A percentile compares a stretch with the other conserved stretches of the same genome.
These are phyloP conservation scores for Helichrysum umbraculigerum DNA, from an alignment of 129 eudicot genomes.

Conservation along the genomic window DNA sequence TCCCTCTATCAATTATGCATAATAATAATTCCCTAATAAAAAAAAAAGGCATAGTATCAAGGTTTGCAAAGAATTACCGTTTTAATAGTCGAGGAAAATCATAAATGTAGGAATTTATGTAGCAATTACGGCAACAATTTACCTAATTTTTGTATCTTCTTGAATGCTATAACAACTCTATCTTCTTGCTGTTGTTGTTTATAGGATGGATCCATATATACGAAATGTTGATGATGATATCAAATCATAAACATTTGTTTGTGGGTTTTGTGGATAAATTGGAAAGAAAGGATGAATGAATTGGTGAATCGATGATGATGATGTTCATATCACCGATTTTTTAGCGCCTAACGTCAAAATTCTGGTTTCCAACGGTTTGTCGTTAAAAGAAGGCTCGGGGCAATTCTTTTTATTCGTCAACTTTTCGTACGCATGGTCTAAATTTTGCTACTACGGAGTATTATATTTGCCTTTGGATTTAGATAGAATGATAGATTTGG, in stretches of 20 bases:
- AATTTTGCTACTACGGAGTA: background rate
- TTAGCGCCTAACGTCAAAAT: conserved; percentile 23
- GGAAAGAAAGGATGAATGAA: background rate
- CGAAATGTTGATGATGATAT: conserved; percentile 2
- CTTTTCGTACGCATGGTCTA: conserved; percentile 16
- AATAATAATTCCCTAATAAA: conserved; percentile 2
- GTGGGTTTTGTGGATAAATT: conserved; percentile 24
- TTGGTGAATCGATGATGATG: background rate
- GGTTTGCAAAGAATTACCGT: conserved; percentile 9
- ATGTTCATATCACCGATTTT: background rate
- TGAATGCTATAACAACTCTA: conserved; percentile 9
- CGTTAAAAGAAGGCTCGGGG: conserved; percentile 14
- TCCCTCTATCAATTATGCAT: conserved; percentile 9
- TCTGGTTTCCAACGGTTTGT: conserved; percentile 27
- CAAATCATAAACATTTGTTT: conserved; percentile 4
- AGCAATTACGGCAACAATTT: background rate
- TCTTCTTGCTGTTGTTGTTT: background rate
- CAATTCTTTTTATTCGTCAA: conserved; percentile 9
- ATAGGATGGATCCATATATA: conserved; percentile 19
- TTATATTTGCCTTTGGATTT: too few relatives aligned
- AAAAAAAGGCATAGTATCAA: too few relatives aligned
- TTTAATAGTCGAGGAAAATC: background rate
- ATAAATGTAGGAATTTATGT: too few relatives aligned
- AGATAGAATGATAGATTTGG: too few relatives aligned
- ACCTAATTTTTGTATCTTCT: conserved; percentile 22